Percentiles rank a stretch among this genome's conserved stretches.
These are phyloP conservation scores for Lactarius sanguifluus DNA, from an alignment of 768 basidiomycete genomes.

Conservation along the genomic window DNA sequence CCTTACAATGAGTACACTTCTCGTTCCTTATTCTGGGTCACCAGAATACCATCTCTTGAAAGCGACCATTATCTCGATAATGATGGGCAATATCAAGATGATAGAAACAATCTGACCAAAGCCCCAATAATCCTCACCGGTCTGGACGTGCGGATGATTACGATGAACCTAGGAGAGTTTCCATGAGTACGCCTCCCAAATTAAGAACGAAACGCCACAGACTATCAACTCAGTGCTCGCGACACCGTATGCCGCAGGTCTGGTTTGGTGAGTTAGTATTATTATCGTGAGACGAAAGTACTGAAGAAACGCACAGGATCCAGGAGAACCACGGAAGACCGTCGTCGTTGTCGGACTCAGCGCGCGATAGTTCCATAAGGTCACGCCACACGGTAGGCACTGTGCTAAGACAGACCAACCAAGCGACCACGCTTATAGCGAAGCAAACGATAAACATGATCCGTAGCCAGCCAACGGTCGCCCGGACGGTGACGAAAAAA, in stretches of 20 bases:
- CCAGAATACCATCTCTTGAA: neutral
- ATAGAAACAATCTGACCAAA: neutral
- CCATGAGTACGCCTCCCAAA: neutral
- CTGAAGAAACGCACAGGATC: neutral
- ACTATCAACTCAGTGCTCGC: neutral
- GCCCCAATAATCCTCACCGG: neutral
- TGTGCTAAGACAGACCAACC: neutral
- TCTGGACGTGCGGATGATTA: neutral
- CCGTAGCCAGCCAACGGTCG: neutral
- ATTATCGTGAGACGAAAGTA: neutral
- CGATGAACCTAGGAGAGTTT: neutral
- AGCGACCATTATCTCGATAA: neutral
- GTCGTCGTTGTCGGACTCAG: no score
- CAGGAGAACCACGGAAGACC: neutral
- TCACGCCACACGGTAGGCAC: neutral
- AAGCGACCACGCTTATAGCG: neutral
- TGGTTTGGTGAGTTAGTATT: neutral
- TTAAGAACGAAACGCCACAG: neutral
- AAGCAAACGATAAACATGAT: neutral
- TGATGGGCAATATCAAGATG: neutral
- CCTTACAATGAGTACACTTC: neutral
- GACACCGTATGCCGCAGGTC: neutral
- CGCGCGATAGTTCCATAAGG: no score
- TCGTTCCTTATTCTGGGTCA: neutral
- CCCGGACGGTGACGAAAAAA: neutral